Conservation (phyloP, 306 rosid species). For the Pyrus bretschneideri region DNA sequence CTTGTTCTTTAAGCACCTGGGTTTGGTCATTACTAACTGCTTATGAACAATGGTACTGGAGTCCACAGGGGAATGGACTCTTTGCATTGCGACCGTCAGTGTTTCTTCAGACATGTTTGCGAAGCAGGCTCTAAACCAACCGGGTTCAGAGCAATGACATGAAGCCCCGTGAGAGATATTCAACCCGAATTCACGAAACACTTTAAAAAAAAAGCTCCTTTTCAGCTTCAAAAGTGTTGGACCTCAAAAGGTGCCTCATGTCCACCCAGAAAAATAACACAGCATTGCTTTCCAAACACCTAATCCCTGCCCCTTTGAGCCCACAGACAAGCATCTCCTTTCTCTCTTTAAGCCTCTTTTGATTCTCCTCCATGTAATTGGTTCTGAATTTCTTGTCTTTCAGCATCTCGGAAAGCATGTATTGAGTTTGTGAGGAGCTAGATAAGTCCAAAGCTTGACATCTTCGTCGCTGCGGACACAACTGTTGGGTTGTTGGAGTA, state of each 20-base stretch:
- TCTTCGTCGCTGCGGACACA: constrained; percentile 61
- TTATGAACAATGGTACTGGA: neutral
- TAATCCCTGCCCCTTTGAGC: constrained; percentile 39
- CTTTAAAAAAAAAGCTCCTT: constrained; percentile 58
- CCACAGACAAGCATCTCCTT: constrained; percentile 43
- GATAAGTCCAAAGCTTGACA: constrained; percentile 82
- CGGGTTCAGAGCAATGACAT: constrained; percentile 76
- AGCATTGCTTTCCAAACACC: constrained; percentile 59
- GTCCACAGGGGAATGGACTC: constrained; percentile 40
- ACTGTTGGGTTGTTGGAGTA: constrained; percentile 48
- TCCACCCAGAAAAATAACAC: constrained; percentile 83
- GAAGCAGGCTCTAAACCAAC: constrained; percentile 87
- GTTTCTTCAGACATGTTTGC: constrained; percentile 71
- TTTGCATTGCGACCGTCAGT: constrained; percentile 44
- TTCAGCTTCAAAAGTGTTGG: constrained; percentile 57
- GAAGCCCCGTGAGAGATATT: constrained; percentile 77
- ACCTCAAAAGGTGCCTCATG: constrained; percentile 48
- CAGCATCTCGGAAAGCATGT: constrained; percentile 39
- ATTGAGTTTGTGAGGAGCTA: constrained; percentile 68
- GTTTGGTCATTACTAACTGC: neutral
- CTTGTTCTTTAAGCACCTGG: constrained; percentile 4
- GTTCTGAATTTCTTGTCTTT: constrained; percentile 36
- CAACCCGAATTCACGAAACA: constrained; percentile 41
- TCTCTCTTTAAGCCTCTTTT: constrained; percentile 34
- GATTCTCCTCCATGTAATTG: constrained; percentile 34